Evolutionary conservation across 192 early-diverging fungal genomes (phyloP).

Genomic region (Spizellomyces sp.): DNA sequence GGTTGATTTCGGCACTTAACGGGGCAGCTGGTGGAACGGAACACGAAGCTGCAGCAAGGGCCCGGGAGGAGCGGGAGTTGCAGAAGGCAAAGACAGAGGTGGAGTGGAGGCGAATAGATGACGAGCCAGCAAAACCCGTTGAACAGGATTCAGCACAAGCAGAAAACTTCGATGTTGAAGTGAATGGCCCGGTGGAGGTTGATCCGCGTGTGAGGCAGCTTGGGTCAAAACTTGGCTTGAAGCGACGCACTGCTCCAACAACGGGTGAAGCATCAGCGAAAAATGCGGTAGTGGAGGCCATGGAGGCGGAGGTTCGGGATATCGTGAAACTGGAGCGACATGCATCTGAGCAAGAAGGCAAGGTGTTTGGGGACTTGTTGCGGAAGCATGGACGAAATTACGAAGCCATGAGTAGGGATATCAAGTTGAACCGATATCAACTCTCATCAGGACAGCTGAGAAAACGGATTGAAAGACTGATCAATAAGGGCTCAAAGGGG

Average conservation of each 20-base stretch:
- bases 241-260: not conserved
- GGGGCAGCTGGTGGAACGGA: slow-evolving; percentile 52
- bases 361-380: slow-evolving; percentile 37
- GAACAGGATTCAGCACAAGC: slow-evolving; percentile 7
- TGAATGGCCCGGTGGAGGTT: slow-evolving; percentile 19
- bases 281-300: slow-evolving; percentile 22
- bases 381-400: slow-evolving; percentile 50
- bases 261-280: not conserved
- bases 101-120: slow-evolving; percentile 37
- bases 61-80: slow-evolving; percentile 26
- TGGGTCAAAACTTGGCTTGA: slow-evolving; percentile 12
- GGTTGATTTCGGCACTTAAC: slow-evolving; percentile 49
- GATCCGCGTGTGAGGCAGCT: slow-evolving; percentile 19
- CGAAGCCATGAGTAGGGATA: slow-evolving; percentile 51
- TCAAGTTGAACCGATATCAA: slow-evolving; percentile 53
- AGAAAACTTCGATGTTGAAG: slow-evolving; percentile 32
- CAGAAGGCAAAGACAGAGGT: slow-evolving; percentile 37
- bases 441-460: slow-evolving; percentile 50
- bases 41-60: slow-evolving; percentile 19
- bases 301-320: slow-evolving; percentile 30
- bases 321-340: slow-evolving; percentile 19
- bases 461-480: slow-evolving; percentile 39
- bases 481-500: not conserved
- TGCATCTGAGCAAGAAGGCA: slow-evolving; percentile 43
- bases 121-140: slow-evolving; percentile 9